Conservation (phyloP, 345 rosid genomes). For the Carallia brachiata region DNA sequence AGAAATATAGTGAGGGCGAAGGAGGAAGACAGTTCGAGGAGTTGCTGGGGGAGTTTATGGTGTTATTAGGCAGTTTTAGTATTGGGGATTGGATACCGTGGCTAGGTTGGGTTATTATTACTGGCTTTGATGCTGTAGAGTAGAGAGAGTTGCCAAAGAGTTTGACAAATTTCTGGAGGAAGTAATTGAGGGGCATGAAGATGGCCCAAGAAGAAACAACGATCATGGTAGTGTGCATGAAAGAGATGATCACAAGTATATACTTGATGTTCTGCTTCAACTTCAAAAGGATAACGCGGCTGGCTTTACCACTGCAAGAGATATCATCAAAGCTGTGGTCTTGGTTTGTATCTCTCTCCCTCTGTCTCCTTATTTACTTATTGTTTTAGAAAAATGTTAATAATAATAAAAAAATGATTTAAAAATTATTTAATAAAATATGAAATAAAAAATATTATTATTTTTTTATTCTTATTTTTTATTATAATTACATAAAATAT, state of each 20-base stretch:
- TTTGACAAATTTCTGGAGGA: constrained; percentile 23
- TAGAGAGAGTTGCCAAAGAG: constrained; percentile 22
- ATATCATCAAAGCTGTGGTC: constrained; percentile 33
- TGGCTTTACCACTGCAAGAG: constrained; percentile 11
- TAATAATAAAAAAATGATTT: too few species aligned
- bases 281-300: constrained; percentile 17
- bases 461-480: too few species aligned
- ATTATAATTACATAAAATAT: too few species aligned
- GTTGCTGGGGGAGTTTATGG: constrained; percentile 22
- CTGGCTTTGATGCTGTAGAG: constrained; percentile 23
- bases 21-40: constrained; percentile 29
- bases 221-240: too few species aligned
- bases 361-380: too few species aligned
- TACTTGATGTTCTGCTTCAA: constrained; percentile 31
- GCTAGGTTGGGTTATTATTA: constrained; percentile 45
- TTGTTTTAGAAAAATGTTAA: too few species aligned
- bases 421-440: too few species aligned
- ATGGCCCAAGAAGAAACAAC: not conserved
- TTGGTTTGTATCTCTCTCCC: constrained; percentile 11
- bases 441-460: too few species aligned
- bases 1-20: constrained; percentile 39
- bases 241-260: constrained; percentile 4
- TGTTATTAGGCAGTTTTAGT: constrained; percentile 33
- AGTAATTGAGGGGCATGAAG: constrained; percentile 20
- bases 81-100: constrained; percentile 54